Conservation (phyloP, 768 basidiomycete species). For the Grammothele lineata region DNA sequence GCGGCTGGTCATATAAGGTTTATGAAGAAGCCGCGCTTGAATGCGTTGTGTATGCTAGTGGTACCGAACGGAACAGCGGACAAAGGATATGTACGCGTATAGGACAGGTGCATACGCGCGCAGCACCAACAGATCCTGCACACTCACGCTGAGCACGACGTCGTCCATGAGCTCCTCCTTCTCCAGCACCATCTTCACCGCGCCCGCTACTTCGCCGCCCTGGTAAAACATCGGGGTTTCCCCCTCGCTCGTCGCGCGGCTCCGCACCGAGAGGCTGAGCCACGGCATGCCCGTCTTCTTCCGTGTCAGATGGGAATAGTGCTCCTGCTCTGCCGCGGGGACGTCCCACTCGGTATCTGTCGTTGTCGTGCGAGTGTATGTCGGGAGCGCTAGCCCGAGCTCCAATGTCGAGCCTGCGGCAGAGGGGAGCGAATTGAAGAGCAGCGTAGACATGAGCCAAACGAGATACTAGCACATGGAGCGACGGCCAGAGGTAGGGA, state of each 20-base stretch:
- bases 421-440: too few species aligned
- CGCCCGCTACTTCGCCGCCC: conserved; percentile 3
- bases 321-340: not conserved
- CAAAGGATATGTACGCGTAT: too few species aligned
- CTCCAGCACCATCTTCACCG: conserved; percentile 3
- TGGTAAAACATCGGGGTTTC: conserved; percentile 9
- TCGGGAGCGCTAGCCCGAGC: not conserved
- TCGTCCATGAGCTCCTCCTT: conserved; percentile 9
- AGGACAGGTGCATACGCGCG: too few species aligned
- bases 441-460: too few species aligned
- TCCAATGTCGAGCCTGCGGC: too few species aligned
- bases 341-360: not conserved
- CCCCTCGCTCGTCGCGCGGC: conserved; percentile 1
- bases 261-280: conserved; percentile 6
- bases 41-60: too few species aligned
- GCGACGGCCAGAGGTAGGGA: too few species aligned
- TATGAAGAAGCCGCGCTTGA: too few species aligned
- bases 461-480: too few species aligned
- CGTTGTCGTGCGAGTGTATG: not conserved
- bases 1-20: too few species aligned
- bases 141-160: conserved; percentile 8
- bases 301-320: not conserved
- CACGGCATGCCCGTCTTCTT: not conserved
- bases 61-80: too few species aligned
- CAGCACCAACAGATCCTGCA: not conserved